Evolutionary conservation across 192 early-diverging fungal genomes (phyloP).

Genomic region (Coemansia biformis): DNA sequence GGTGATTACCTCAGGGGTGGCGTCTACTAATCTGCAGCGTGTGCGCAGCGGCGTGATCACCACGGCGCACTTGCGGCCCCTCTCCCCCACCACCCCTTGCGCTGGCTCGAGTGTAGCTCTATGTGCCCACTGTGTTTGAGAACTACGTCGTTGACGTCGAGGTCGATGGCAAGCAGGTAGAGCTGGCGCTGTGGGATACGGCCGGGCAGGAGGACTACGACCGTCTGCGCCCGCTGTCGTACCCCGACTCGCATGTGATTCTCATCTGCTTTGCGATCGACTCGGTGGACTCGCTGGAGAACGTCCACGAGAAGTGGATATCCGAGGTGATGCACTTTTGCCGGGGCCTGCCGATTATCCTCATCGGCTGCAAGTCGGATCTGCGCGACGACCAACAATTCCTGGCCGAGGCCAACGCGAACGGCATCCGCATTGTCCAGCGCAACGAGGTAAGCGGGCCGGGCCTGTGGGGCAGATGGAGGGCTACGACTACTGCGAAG

Average conservation of each 20-base stretch:
- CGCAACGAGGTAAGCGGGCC: conserved; percentile 7
- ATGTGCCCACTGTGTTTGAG: conserved; percentile 93
- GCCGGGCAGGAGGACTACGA: conserved; percentile 97
- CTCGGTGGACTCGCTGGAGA: conserved; percentile 75
- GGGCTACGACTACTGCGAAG: background rate
- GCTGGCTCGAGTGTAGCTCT: conserved; percentile 21
- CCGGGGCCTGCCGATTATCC: conserved; percentile 20
- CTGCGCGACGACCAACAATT: conserved; percentile 21
- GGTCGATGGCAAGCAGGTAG: conserved; percentile 69
- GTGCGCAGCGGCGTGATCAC: too few species aligned
- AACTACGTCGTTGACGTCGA: conserved; percentile 87
- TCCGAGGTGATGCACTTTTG: conserved; percentile 27
- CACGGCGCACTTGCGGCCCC: too few species aligned
- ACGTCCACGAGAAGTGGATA: conserved; percentile 55
- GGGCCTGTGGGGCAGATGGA: too few species aligned
- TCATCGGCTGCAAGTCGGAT: conserved; percentile 49
- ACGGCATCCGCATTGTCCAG: conserved; percentile 8
- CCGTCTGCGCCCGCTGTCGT: conserved; percentile 85
- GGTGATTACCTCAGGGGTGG: background rate
- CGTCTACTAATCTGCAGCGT: too few species aligned
- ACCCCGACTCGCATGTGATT: conserved; percentile 88
- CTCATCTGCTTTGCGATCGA: conserved; percentile 91
- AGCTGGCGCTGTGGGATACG: conserved; percentile 95
- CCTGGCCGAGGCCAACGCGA: conserved; percentile 42
- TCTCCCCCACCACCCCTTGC: too few species aligned